Evolutionary conservation across 1,139 yeast genomes (phyloP).

Genomic region (Yamadazyma diddensiae): DNA sequence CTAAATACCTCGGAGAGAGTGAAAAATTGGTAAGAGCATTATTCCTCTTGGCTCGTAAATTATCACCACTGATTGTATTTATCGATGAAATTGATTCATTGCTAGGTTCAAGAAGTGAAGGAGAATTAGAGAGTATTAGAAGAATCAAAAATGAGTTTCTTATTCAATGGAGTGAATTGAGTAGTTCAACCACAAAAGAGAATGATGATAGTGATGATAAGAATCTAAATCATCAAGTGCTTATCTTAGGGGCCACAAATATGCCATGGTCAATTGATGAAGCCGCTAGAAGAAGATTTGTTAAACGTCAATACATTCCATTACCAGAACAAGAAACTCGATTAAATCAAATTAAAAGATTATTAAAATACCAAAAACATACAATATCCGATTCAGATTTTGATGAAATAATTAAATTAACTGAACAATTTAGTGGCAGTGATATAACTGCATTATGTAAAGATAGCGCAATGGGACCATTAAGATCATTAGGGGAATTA

Average conservation of each 20-base stretch:
- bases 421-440: conserved; percentile 87
- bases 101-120: conserved; percentile 78
- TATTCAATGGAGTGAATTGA: conserved; percentile 93
- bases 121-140: conserved; percentile 90
- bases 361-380: conserved; percentile 75
- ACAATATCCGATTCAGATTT: conserved; percentile 64
- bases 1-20: conserved; percentile 90
- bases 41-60: conserved; percentile 76
- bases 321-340: conserved; percentile 88
- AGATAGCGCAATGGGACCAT: conserved; percentile 98
- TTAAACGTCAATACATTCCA: conserved; percentile 90
- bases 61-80: conserved; percentile 92
- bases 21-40: conserved; percentile 91
- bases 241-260: conserved; percentile 94
- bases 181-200: conserved; percentile 64
- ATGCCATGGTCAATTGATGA: conserved; percentile 98
- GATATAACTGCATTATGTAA: conserved; percentile 94
- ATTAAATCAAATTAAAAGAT: conserved; percentile 63
- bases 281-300: conserved; percentile 95
- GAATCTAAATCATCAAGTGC: conserved; percentile 51
- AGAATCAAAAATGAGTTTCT: conserved; percentile 91
- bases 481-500: conserved; percentile 86
- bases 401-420: conserved; percentile 54
- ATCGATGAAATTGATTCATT: conserved; percentile 96
- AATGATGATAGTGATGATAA: conserved; percentile 44